A percentile compares a stretch with the other conserved stretches of the same genome.
phyloP scores from a whole-genome alignment of 1,284 basidiomycete species.

The Papiliotrema fonsecae region DNA sequence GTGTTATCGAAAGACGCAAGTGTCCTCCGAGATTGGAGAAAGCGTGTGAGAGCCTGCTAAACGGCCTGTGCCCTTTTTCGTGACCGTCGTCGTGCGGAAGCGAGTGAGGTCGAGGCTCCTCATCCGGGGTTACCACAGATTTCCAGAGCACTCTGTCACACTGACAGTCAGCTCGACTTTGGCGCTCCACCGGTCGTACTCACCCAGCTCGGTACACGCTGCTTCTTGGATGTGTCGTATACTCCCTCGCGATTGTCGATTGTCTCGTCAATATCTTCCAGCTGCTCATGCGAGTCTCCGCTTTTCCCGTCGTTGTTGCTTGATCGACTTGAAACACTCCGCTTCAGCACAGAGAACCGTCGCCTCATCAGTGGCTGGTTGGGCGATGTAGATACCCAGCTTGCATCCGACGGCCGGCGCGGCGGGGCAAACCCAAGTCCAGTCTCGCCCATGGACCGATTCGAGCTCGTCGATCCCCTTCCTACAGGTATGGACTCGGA shows the following conservation, averaged over 20 bases:
- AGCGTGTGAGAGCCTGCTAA: conserved; percentile 29
- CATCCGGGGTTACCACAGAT: conserved; percentile 36
- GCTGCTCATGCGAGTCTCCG: conserved; percentile 8
- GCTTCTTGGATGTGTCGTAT: conserved; percentile 53
- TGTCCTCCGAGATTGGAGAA: conserved; percentile 32
- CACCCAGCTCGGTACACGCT: conserved; percentile 52
- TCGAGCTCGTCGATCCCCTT: background rate
- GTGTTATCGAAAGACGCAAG: conserved; percentile 17
- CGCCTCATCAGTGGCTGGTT: conserved; percentile 7
- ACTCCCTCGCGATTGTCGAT: conserved; percentile 45
- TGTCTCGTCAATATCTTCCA: conserved; percentile 27
- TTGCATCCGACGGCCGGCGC: conserved; percentile 3
- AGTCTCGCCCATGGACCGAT: background rate
- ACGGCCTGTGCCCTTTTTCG: conserved; percentile 4
- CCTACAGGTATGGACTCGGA: background rate
- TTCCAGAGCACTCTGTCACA: conserved; percentile 50
- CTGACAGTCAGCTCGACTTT: conserved; percentile 16
- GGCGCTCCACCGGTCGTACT: conserved; percentile 5
- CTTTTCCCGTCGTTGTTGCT: conserved; percentile 9
- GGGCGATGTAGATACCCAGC: conserved; percentile 1
- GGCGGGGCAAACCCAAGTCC: background rate
- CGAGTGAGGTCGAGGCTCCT: conserved; percentile 7
- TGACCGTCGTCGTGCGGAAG: background rate
- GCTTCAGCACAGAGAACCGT: conserved; percentile 26
- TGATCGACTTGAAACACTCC: conserved; percentile 30